These are phyloP conservation scores for Clitopilus hobsonii DNA, from an alignment of 768 basidiomycete genomes.

Conservation along the genomic window DNA sequence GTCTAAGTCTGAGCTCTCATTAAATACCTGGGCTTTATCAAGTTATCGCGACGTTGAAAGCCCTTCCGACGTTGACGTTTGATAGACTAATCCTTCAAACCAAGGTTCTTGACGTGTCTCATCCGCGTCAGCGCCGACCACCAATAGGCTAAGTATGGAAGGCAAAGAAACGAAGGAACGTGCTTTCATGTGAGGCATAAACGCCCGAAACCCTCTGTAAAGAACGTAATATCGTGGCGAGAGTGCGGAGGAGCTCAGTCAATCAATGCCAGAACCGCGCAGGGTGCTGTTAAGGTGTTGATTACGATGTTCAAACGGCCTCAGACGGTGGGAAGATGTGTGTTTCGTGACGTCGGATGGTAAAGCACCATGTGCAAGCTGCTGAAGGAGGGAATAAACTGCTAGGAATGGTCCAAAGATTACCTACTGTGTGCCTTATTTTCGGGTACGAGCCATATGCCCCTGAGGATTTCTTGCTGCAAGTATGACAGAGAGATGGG, in stretches of 20 bases:
- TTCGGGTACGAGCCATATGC: no score
- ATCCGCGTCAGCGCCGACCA: neutral
- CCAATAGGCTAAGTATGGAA: neutral
- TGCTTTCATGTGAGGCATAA: neutral
- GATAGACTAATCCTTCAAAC: neutral
- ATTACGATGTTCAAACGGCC: neutral
- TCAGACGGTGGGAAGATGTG: neutral
- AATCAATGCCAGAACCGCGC: neutral
- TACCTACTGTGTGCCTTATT: no score
- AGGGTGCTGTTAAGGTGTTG: neutral
- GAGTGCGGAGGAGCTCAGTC: neutral
- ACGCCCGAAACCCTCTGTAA: neutral
- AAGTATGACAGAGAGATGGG: no score
- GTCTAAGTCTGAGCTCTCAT: no score
- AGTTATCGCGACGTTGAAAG: neutral
- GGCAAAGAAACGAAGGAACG: neutral
- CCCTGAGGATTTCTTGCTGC: no score
- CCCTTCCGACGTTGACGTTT: neutral
- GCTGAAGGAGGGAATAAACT: no score
- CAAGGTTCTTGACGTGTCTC: neutral
- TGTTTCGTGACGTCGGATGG: neutral
- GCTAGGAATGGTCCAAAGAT: no score
- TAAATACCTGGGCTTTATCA: no score
- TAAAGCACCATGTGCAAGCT: neutral
- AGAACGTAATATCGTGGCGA: neutral